Base-by-base conservation (phyloP, 805 yeast genomes). In the Wickerhamiella brachini region DNA sequence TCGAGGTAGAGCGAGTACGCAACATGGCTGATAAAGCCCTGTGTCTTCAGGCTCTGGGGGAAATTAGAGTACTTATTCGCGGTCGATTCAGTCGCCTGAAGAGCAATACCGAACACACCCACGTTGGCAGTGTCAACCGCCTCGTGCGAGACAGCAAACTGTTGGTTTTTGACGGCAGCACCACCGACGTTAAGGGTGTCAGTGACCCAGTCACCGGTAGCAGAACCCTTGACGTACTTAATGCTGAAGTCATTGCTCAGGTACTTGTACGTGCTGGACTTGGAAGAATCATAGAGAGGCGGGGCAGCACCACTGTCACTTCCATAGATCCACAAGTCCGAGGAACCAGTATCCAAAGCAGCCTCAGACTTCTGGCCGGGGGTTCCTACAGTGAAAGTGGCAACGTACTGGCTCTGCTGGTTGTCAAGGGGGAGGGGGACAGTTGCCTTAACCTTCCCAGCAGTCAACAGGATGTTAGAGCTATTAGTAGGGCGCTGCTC, bases 131-230 rank as follows among this genome's bases (percentile, higher is more conserved):
- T 93, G 56, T 72, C 65, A 4, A 44, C 46, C 2, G 83, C 87
- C 12, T 76, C 64, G 5, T 80, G 78, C 5, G 83, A 87, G 17
- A 85, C 77, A 1, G 90, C 96, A 64, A 88, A 75, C 5, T 85
- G 77, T 39, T 81, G 66, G 1, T 70, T 56, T 7, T 82, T 70
- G 2, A 72, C 66, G 12, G 74, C 65, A 47, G 72, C 76, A 49
- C 73, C 76, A 45, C 78, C 77, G 49, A 85, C 57, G 1, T 59
- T 56, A 7, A 87, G 71, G 43, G 69, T 67, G 59, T 87, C 96
- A 41, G 68, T 62, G 20, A 81, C 89, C 74, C 76, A 79, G 20
- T 54, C 58, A 17, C 85, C 85, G 8, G 58, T 53, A 4, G 80
- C 81, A 21, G 49, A 12, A 10, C 56, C 57, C 24, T 23, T 20